Percentiles rank a stretch among this genome's conserved stretches.
These are phyloP conservation scores for Trypanosoma vivax DNA, from an alignment of 208 protist genomes.

Conservation along the genomic window DNA sequence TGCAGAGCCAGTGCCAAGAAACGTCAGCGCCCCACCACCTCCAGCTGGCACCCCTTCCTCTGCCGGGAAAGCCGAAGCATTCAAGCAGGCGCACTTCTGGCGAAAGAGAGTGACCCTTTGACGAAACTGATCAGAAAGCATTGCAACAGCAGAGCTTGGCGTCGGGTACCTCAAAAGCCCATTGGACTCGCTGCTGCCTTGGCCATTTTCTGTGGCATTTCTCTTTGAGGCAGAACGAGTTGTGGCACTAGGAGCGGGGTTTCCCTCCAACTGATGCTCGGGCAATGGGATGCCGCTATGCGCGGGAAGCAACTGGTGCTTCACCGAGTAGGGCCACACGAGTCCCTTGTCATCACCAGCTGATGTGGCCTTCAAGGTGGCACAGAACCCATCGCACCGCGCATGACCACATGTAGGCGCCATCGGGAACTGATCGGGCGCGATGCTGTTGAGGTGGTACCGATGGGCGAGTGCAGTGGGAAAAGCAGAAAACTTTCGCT, in stretches of 20 bases:
- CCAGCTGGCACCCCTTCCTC: slow-evolving; percentile 5
- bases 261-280: neutral
- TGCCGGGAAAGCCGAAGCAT: neutral
- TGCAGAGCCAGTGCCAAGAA: slow-evolving; percentile 83
- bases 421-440: slow-evolving; percentile 54
- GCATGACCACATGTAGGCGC: neutral
- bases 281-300: neutral
- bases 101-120: neutral
- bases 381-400: neutral
- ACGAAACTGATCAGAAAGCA: slow-evolving; percentile 23
- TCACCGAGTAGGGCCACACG: slow-evolving; percentile 17
- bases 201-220: slow-evolving; percentile 5
- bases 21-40: slow-evolving; percentile 55
- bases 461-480: slow-evolving; percentile 77
- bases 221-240: neutral
- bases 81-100: neutral
- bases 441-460: slow-evolving; percentile 68
- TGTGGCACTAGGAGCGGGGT: neutral
- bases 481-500: slow-evolving; percentile 58
- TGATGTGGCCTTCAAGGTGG: neutral
- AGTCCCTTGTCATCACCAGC: neutral
- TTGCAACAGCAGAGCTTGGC: slow-evolving; percentile 13
- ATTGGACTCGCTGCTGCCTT: slow-evolving; percentile 1
- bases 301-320: slow-evolving; percentile 13
- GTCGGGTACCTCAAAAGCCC: slow-evolving; percentile 53